phyloP scores from a whole-genome alignment of 2,329 filamentous ascomycete genomes.

The Metarhizium rileyi region DNA sequence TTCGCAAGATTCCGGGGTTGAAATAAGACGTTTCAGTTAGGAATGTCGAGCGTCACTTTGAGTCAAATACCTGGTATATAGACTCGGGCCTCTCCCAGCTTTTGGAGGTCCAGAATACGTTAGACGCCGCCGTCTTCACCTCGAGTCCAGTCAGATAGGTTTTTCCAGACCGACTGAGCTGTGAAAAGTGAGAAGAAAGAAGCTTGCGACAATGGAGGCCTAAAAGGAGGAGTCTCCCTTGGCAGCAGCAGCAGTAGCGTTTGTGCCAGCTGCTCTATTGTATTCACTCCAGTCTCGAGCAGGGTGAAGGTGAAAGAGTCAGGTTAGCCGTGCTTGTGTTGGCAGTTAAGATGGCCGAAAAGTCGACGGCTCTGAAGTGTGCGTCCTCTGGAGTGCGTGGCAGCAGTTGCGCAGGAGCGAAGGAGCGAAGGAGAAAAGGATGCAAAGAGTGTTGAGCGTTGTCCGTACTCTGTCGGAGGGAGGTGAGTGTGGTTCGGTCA shows the following conservation, averaged over 20 bases:
- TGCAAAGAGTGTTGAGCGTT: background rate
- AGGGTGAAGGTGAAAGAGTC: background rate
- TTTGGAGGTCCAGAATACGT: background rate
- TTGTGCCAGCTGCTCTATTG: too few relatives aligned
- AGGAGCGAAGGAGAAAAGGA: background rate
- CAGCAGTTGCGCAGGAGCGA: background rate
- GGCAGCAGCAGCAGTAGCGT: too few relatives aligned
- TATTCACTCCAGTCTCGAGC: too few relatives aligned
- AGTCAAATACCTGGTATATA: constrained; percentile 5
- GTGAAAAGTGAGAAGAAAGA: background rate
- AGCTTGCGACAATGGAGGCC: background rate
- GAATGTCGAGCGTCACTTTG: constrained; percentile 19
- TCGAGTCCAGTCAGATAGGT: background rate
- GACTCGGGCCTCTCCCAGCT: background rate
- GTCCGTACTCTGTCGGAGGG: background rate
- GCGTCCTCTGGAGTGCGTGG: background rate
- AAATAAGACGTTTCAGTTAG: constrained; percentile 14
- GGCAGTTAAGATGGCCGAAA: background rate
- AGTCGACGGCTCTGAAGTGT: background rate
- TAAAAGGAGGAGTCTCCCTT: too few relatives aligned
- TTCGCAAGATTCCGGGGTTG: constrained; percentile 13
- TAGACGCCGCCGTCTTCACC: background rate
- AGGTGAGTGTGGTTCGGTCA: constrained; percentile 3
- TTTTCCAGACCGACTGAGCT: background rate
- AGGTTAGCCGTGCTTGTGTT: too few relatives aligned